Evolutionary conservation across 2,329 filamentous ascomycete species (phyloP), one percentile per base, ranked within the genome.

Genomic region (Ascochyta clinopodiicola): DNA sequence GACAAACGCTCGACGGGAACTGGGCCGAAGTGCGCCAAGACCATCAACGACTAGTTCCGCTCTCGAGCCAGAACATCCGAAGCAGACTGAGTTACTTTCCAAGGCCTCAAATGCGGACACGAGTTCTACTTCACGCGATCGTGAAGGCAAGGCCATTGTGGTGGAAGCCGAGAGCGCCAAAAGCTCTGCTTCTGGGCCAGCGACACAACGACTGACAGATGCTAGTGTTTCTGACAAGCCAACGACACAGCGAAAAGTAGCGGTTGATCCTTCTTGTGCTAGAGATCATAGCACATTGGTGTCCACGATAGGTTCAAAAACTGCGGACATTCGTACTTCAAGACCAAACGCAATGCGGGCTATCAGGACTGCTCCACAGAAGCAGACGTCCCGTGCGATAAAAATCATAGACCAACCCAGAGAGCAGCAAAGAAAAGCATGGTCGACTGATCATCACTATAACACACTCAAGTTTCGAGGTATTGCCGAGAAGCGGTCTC

Each of bases 401-500:
- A 69, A 49, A 12, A 56, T 74, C 5, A 53, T 71, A 25, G 70
- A 75, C 34, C 9, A 70, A 34, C 61, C 63, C 1, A 63, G 58
- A 15, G 31, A 40, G 2, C 45, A 49, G 3, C 36, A 31, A 2
- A 63, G 47, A 36, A 62, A 51, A 31, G 42, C 31, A 37, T 64
- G 58, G 61, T 49, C 57, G 17, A 54, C 56, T 2, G 54, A 62
- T 3, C 61, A 56, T 7, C 57, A 49, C 0, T 75, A 60, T 38
- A 50, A 9, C 0, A 73, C 55, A 9, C 12, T 70, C 15, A 44
- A 60, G 3, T 66, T 44, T 47, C 47, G 62, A 19, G 15, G 37
- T 6, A 56, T 51, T 25, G 71, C 69, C 15, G 61, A 67, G 7
- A 59, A 64, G 19, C 65, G 63, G 24, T 59, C 60, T 21, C 63